Evolutionary conservation across 73 alveolate genomes (phyloP), one percentile per base, ranked within the genome.

Genomic region (Uronychia setigera): DNA sequence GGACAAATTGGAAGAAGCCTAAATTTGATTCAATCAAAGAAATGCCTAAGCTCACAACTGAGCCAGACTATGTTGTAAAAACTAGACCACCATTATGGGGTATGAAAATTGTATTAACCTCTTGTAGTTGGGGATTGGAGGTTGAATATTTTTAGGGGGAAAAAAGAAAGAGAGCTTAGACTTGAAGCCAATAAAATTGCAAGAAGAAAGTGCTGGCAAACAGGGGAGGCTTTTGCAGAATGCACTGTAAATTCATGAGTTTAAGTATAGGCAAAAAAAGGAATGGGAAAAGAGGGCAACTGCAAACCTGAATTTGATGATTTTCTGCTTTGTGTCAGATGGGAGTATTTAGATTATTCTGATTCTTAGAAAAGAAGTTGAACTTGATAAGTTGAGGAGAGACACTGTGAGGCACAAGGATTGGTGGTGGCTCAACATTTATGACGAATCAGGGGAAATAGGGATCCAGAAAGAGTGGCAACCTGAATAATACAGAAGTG

Each of bases 371-470:
- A 58, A 33, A 31, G 28, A 83, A 46, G 91, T 88, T 13, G 94
- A 88, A 74, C 35, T 81, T 27, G 94, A 88, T 59, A 88, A 88
- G 59, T 1, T 88, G 30, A n/a, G 94, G 1, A 83, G 94, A 83
- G 94, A 88, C 74, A 84, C 91, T 1, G 84, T 77, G 77, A 46
- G 74, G 29, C 94, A 88, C 60, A 83, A 5, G 19, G 94, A 88
- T 35, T 88, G 94, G 94, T 88, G 94, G 94, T 88, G 94, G 94
- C 85, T 88, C 1, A 46, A 81, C 60, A 60, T 88, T 1, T 88
- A 88, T 59, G 94, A 88, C 35, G 94, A 88, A 57, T 34, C 35
- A 33, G 94, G 94, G 0, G 94, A 88, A 77, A 83, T 88, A 27
- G 94, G 94, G 31, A 83, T 75, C 60, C 80, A 88, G 46, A 82